These are phyloP conservation scores for Coemansia nantahalensis DNA, from an alignment of 192 early-diverging fungal genomes.

Conservation along the genomic window DNA sequence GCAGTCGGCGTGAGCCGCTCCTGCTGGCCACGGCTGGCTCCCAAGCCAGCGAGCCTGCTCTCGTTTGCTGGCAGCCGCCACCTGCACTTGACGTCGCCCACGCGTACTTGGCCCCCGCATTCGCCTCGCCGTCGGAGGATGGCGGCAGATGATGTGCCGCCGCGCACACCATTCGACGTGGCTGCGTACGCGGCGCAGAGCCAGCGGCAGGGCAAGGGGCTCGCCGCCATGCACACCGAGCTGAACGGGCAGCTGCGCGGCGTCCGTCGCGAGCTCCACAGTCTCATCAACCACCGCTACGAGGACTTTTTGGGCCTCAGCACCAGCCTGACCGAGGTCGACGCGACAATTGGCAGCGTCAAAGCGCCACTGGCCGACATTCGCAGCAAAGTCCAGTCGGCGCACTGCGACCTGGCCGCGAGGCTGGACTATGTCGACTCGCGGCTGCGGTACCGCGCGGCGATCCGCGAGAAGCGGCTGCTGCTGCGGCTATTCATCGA, in stretches of 20 bases:
- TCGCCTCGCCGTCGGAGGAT: no score
- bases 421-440: constrained; percentile 26
- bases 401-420: constrained; percentile 7
- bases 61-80: not conserved
- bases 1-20: no score
- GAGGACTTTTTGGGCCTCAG: constrained; percentile 43
- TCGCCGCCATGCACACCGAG: constrained; percentile 22
- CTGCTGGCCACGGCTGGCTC: no score
- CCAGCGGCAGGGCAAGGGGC: constrained; percentile 19
- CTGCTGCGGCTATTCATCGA: constrained; percentile 40
- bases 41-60: no score
- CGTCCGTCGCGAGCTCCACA: constrained; percentile 19
- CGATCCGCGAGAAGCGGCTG: constrained; percentile 31
- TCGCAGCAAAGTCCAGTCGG: constrained; percentile 3
- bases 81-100: no score
- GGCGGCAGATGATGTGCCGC: constrained; percentile 27
- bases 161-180: constrained; percentile 18
- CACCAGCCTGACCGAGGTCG: constrained; percentile 28
- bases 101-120: no score
- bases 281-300: constrained; percentile 32
- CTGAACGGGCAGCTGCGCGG: constrained; percentile 16
- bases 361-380: constrained; percentile 9
- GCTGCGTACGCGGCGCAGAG: constrained; percentile 21
- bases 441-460: constrained; percentile 23
- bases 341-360: constrained; percentile 13